Evolutionary conservation across 441 rosid species (phyloP).

Genomic region (Codiaeum variegatum): DNA sequence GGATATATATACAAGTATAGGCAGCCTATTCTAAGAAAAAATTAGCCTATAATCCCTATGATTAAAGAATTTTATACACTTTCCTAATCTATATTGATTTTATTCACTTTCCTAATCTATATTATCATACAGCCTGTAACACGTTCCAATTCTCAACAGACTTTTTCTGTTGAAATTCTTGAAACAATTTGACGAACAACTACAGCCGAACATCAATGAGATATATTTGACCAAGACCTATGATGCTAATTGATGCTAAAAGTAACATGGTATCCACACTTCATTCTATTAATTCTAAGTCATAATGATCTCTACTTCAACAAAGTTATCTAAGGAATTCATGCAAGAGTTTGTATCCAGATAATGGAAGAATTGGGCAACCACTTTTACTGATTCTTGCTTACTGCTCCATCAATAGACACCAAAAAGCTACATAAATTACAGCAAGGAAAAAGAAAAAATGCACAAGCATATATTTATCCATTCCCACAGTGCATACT

Average conservation of each 20-base stretch:
- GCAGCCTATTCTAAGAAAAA: too few species aligned
- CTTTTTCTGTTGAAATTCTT: not conserved
- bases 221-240: not conserved
- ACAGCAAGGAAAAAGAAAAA: not conserved
- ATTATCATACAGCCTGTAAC: too few species aligned
- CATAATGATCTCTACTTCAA: not conserved
- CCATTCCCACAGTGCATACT: slow-evolving; percentile 32
- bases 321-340: not conserved
- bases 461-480: slow-evolving; percentile 15
- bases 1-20: too few species aligned
- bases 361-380: not conserved
- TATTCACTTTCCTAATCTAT: too few species aligned
- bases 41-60: too few species aligned
- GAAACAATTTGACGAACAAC: not conserved
- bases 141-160: not conserved
- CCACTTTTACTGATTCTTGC: not conserved
- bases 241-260: not conserved
- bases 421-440: not conserved
- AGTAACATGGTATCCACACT: not conserved
- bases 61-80: too few species aligned
- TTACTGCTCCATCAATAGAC: slow-evolving; percentile 9
- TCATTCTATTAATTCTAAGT: not conserved
- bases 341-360: not conserved
- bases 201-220: not conserved
- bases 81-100: too few species aligned